phyloP scores from a whole-genome alignment of 495 filamentous ascomycete genomes.

The Xeromyces bisporus region DNA sequence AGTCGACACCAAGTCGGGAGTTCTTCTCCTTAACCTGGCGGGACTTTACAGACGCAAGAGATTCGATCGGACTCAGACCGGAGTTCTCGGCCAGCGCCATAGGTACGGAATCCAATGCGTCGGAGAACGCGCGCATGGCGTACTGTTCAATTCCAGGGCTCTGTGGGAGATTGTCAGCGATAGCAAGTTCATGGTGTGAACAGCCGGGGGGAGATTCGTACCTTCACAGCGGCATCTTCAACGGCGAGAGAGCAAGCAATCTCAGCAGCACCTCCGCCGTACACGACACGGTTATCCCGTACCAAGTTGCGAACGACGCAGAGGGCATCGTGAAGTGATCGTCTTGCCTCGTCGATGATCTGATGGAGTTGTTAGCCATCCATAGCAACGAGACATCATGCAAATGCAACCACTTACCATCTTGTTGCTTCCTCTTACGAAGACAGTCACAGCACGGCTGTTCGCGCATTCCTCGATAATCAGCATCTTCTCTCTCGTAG shows the following conservation, averaged over 20 bases:
- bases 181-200: neutral
- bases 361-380: constrained; percentile 20
- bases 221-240: constrained; percentile 84
- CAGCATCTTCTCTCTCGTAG: constrained; percentile 97
- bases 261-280: constrained; percentile 91
- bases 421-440: constrained; percentile 96
- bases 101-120: constrained; percentile 88
- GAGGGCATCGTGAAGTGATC: constrained; percentile 90
- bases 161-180: constrained; percentile 17
- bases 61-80: constrained; percentile 87
- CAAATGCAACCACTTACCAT: constrained; percentile 46
- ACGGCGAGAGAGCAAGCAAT: constrained; percentile 95
- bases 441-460: constrained; percentile 87
- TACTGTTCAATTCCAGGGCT: constrained; percentile 95
- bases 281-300: constrained; percentile 92
- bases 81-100: constrained; percentile 96
- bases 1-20: constrained; percentile 80
- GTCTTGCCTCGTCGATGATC: constrained; percentile 98
- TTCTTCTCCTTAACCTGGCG: constrained; percentile 86
- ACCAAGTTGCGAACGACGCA: constrained; percentile 97
- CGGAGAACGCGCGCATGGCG: constrained; percentile 93
- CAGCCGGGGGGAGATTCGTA: constrained; percentile 9
- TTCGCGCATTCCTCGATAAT: constrained; percentile 99
- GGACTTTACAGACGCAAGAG: constrained; percentile 84
- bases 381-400: constrained; percentile 1